Base-by-base conservation (phyloP, 257 asterid species). In the Solanum pimpinellifolium region DNA sequence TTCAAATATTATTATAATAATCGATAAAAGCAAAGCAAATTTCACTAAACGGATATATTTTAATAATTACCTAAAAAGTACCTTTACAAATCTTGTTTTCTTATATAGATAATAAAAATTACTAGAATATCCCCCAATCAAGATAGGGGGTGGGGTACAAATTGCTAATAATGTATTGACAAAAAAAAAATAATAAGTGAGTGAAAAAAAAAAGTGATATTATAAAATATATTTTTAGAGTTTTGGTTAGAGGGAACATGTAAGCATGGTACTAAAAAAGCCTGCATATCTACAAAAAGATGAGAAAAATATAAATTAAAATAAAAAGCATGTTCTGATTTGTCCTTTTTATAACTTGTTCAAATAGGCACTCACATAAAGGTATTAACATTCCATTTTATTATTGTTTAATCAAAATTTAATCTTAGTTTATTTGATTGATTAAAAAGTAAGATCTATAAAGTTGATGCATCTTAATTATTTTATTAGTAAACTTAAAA, bases 261-360 rank as follows among this genome's bases (percentile, higher is more conserved):
- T 82, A 85, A 77, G 88, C 86, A 88, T 72, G 89, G 88, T 86
- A 88, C 83, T 83, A 66, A 56, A 88, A 89, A 90, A 65, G 88
- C 65, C 74, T 80, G 68, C 86, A 80, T 90, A 89, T 81, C 84
- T 89, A 88, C 92, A 88, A 52, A 86, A 49, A 75, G 84, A 72
- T 59, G 47, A 72, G 83, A 9, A 76, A 73, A 59, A 31, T 68
- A 15, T 12, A 11, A 66, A 66, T 25, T n/a, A n/a, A 65, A 27
- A 27, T 37, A 76, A 11, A 41, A 59, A 29, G 75, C 52, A 56
- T 49, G 68, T 44, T 74, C 85, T 73, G 21, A 39, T 86, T 86
- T 86, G 85, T 27, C 68, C 29, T 59, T 33, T 33, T 52, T 23
- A 62, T 62, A 62, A 15, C 56, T 76, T 59, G 56, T 76, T 66